Evolutionary conservation across 2,329 filamentous ascomycete genomes (phyloP).

Genomic region (Botrytis cinerea): DNA sequence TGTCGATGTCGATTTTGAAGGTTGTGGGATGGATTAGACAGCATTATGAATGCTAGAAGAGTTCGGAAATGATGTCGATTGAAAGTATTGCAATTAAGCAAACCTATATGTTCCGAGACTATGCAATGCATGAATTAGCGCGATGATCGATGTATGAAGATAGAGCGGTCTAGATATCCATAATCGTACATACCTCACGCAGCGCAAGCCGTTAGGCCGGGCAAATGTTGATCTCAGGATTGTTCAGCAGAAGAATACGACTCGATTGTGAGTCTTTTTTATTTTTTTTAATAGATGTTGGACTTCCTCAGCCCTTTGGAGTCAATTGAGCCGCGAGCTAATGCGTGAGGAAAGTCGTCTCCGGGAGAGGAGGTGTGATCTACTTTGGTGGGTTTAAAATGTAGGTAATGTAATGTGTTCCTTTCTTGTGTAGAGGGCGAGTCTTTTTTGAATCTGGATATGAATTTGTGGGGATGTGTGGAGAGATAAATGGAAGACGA

Average conservation of each 20-base stretch:
- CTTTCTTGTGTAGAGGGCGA: not conserved
- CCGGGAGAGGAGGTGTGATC: conserved; percentile 12
- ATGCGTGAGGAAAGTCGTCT: conserved; percentile 10
- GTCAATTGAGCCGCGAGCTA: conserved; percentile 21
- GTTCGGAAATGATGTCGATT: conserved; percentile 63
- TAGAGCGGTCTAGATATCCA: conserved; percentile 18
- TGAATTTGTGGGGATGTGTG: conserved; percentile 21
- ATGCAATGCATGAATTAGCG: conserved; percentile 26
- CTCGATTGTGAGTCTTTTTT: conserved; percentile 41
- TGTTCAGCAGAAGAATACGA: conserved; percentile 50
- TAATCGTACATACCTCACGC: conserved; percentile 66
- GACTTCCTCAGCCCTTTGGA: conserved; percentile 38
- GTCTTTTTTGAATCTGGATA: not conserved
- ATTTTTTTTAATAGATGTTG: conserved; percentile 22
- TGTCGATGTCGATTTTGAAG: conserved; percentile 73
- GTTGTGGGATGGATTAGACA: conserved; percentile 72
- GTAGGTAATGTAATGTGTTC: not conserved
- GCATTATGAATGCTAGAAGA: conserved; percentile 72
- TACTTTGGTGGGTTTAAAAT: not conserved
- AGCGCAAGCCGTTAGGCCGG: conserved; percentile 83
- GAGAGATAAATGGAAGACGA: conserved; percentile 14
- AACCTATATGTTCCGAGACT: conserved; percentile 55
- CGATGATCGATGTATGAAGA: conserved; percentile 14
- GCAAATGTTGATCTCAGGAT: conserved; percentile 51
- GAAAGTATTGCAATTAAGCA: conserved; percentile 51